phyloP scores from a whole-genome alignment of 2,329 filamentous ascomycete genomes.

The Aspergillus pseudoterreus region DNA sequence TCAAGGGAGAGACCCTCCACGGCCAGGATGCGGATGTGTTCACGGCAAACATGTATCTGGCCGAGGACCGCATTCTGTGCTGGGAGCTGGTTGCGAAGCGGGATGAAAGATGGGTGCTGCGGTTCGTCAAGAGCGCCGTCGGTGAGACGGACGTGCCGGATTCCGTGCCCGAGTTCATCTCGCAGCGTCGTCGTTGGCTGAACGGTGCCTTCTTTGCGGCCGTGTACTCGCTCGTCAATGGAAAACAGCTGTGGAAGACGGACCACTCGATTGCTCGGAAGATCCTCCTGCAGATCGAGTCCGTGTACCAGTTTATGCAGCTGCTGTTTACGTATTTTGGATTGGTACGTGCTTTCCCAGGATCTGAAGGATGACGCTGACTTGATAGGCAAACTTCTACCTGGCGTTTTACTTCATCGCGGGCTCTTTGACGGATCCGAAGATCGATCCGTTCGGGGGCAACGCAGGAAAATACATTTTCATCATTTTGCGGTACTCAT shows the following conservation, averaged over 20 bases:
- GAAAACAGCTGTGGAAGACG: conserved; percentile 85
- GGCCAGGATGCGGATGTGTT: conserved; percentile 96
- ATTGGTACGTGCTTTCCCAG: conserved; percentile 46
- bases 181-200: conserved; percentile 91
- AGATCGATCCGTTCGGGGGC: conserved; percentile 87
- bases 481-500: conserved; percentile 76
- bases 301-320: conserved; percentile 89
- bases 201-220: conserved; percentile 99
- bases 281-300: conserved; percentile 88
- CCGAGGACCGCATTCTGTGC: conserved; percentile 97
- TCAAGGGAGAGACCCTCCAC: conserved; percentile 97
- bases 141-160: conserved; percentile 98
- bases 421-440: conserved; percentile 75
- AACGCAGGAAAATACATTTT: conserved; percentile 82
- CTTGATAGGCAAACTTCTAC: conserved; percentile 80
- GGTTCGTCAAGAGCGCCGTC: conserved; percentile 94
- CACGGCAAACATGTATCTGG: conserved; percentile 98
- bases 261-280: conserved; percentile 90
- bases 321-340: conserved; percentile 97
- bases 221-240: conserved; percentile 94
- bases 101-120: conserved; percentile 92
- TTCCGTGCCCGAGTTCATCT: conserved; percentile 92
- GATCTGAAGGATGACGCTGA: background rate
- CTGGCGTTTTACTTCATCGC: conserved; percentile 98
- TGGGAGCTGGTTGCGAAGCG: conserved; percentile 97